These are phyloP conservation scores for Nannochloropsis salina DNA, from an alignment of 108 stramenopile species.

Conservation along the genomic window DNA sequence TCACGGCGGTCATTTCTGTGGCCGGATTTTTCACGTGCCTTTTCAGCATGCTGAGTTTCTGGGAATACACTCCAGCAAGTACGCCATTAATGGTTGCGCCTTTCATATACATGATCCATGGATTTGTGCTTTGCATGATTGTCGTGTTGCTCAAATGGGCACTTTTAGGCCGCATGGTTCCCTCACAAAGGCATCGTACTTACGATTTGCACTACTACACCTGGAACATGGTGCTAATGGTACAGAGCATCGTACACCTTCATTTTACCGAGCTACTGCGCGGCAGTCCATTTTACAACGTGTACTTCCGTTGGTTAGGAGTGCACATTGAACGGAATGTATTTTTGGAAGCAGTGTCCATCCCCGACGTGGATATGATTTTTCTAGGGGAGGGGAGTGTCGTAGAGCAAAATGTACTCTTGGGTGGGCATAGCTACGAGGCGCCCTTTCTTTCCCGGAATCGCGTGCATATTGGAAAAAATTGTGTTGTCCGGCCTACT, in stretches of 20 bases:
- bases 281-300: background rate
- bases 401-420: constrained; percentile 6
- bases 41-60: background rate
- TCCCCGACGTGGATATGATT: background rate
- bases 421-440: constrained; percentile 4
- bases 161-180: background rate
- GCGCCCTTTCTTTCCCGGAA: constrained; percentile 16
- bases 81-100: background rate
- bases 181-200: background rate
- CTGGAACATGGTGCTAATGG: constrained; percentile 15
- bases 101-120: background rate
- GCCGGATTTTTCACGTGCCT: constrained; percentile 34
- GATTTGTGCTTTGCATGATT: background rate
- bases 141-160: constrained; percentile 3
- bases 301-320: constrained; percentile 4
- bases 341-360: constrained; percentile 15
- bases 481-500: background rate
- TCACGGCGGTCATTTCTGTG: constrained; percentile 23
- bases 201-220: background rate
- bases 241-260: constrained; percentile 13
- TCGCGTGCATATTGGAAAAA: constrained; percentile 9
- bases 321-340: background rate
- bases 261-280: background rate
- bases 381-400: background rate
- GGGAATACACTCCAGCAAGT: constrained; percentile 14